These are phyloP conservation scores for Fomitopsis palustris DNA, from an alignment of 1,284 basidiomycete genomes.

Conservation along the genomic window DNA sequence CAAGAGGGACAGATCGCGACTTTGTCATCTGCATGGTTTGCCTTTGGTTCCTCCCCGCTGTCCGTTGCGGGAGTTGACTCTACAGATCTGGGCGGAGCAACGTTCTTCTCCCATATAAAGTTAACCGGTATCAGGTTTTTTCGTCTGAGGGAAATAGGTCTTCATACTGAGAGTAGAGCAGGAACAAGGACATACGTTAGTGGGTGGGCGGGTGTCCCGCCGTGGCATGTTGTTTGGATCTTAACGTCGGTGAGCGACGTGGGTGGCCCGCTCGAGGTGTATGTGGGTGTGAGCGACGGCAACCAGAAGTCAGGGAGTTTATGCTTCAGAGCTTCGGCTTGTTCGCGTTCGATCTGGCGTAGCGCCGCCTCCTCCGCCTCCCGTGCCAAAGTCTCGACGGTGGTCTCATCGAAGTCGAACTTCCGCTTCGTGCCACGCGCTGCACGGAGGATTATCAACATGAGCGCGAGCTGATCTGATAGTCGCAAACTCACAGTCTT, in stretches of 20 bases:
- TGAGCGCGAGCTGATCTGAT: background rate
- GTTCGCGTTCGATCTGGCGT: conserved; percentile 78
- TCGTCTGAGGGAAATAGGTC: conserved; percentile 39
- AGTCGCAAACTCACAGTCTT: conserved; percentile 32
- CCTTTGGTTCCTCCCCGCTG: conserved; percentile 31
- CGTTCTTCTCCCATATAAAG: conserved; percentile 53
- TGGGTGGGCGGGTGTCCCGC: conserved; percentile 69
- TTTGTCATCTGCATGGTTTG: conserved; percentile 43
- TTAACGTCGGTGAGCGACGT: conserved; percentile 74
- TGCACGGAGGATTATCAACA: conserved; percentile 17
- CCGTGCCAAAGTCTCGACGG: conserved; percentile 65
- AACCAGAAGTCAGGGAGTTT: conserved; percentile 97
- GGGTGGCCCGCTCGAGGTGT: conserved; percentile 58
- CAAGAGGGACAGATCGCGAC: conserved; percentile 85
- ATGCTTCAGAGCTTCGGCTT: conserved; percentile 76
- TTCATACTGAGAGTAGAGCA: background rate
- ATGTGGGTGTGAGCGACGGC: conserved; percentile 83
- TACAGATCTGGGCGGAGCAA: conserved; percentile 34
- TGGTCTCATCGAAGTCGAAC: conserved; percentile 70
- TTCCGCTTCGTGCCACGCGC: conserved; percentile 67
- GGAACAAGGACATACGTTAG: conserved; percentile 55
- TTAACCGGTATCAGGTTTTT: conserved; percentile 77
- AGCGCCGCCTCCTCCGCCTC: conserved; percentile 87
- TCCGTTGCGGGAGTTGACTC: conserved; percentile 39
- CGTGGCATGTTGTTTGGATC: conserved; percentile 82